These are phyloP conservation scores for Cyphellophora attinorum DNA, from an alignment of 2,329 filamentous ascomycete genomes.

Conservation along the genomic window DNA sequence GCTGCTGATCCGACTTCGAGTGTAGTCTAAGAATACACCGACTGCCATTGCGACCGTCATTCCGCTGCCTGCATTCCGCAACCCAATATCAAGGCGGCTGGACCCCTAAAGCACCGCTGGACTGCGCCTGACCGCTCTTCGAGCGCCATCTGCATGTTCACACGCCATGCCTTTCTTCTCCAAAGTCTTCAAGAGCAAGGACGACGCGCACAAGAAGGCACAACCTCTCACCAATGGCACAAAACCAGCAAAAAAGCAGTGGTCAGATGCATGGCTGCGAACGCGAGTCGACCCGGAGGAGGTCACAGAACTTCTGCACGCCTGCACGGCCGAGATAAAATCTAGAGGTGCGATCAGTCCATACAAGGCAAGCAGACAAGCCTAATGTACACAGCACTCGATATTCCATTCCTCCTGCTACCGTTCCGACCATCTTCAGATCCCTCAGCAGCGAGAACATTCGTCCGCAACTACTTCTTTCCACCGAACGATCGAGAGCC, in stretches of 20 bases:
- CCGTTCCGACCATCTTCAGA: conserved; percentile 92
- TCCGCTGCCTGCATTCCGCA: too few relatives aligned
- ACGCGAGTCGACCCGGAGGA: conserved; percentile 79
- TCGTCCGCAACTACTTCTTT: conserved; percentile 87
- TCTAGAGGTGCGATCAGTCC: conserved; percentile 67
- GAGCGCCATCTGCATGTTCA: too few relatives aligned
- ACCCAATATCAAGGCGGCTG: too few relatives aligned
- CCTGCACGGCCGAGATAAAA: conserved; percentile 86
- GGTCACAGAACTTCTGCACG: conserved; percentile 74
- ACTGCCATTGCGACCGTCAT: too few relatives aligned
- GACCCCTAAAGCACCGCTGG: too few relatives aligned
- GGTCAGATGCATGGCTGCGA: conserved; percentile 81
- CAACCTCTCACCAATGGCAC: conserved; percentile 42
- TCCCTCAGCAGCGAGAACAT: conserved; percentile 81
- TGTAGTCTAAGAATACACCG: too few relatives aligned
- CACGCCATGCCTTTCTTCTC: conserved; percentile 48
- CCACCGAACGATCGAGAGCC: conserved; percentile 50
- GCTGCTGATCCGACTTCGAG: too few relatives aligned
- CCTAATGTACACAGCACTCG: conserved; percentile 69
- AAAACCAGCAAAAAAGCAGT: conserved; percentile 60
- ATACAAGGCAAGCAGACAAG: too few relatives aligned
- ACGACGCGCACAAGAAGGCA: conserved; percentile 54
- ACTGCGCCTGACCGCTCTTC: too few relatives aligned
- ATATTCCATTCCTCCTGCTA: conserved; percentile 84
- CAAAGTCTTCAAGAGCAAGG: conserved; percentile 63